Conservation (phyloP, 352 stramenopile species). For the Phytophthora uliginosa region DNA sequence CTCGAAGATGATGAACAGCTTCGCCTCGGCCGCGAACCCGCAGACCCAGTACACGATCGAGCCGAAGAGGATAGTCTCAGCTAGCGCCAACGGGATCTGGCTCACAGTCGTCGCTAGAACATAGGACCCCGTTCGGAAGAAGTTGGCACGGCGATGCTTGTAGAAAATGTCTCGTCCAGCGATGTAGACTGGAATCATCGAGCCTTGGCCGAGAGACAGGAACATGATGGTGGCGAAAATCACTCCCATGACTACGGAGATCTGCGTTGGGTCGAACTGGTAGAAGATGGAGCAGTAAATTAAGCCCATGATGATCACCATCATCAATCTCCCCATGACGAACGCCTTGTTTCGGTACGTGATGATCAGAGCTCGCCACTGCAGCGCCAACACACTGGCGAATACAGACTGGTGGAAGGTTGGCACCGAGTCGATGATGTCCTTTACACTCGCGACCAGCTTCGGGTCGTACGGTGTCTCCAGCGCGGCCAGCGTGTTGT, state of each 20-base stretch:
- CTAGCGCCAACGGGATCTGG: conserved; percentile 9
- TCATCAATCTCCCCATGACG: conserved; percentile 27
- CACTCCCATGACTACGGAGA: conserved; percentile 54
- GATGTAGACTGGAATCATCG: conserved; percentile 34
- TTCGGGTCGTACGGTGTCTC: conserved; percentile 23
- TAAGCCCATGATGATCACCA: conserved; percentile 34
- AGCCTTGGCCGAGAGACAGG: conserved; percentile 52
- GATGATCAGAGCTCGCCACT: conserved; percentile 52
- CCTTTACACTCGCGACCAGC: conserved; percentile 16
- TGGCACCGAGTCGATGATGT: conserved; percentile 28
- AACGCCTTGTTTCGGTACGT: conserved; percentile 41
- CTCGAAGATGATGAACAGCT: conserved; percentile 50
- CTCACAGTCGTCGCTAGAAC: conserved; percentile 7
- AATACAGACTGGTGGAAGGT: conserved; percentile 69
- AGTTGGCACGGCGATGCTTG: conserved; percentile 80
- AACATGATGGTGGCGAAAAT: conserved; percentile 80
- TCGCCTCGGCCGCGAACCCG: conserved; percentile 48
- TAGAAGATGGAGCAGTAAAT: conserved; percentile 38
- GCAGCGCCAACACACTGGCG: conserved; percentile 64
- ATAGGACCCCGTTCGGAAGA: conserved; percentile 7
- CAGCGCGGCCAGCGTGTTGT: conserved; percentile 38
- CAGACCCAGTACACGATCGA: conserved; percentile 87
- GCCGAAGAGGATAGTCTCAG: conserved; percentile 78
- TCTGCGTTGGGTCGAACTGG: conserved; percentile 23
- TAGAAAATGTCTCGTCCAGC: conserved; percentile 57